Evolutionary conservation across 1,284 basidiomycete species (phyloP).

Genomic region (Taiwanofungus camphoratus): DNA sequence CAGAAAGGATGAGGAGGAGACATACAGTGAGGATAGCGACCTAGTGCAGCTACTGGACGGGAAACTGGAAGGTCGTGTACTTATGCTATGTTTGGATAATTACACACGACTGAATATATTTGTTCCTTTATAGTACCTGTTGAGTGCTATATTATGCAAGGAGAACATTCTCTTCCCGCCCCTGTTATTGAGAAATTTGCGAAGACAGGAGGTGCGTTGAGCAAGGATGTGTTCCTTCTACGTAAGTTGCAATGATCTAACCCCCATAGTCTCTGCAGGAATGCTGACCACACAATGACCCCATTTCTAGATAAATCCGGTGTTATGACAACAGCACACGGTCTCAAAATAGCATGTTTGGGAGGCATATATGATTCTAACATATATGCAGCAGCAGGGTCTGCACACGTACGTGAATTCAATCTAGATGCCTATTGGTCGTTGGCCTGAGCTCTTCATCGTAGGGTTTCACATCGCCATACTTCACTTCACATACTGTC

Average conservation of each 20-base stretch:
- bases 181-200: conserved; percentile 69
- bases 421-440: not conserved
- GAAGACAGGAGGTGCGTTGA: conserved; percentile 72
- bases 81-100: conserved; percentile 1
- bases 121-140: conserved; percentile 59
- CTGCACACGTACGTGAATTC: conserved; percentile 47
- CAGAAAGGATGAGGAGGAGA: conserved; percentile 37
- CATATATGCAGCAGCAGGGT: conserved; percentile 49
- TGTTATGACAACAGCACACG: conserved; percentile 76
- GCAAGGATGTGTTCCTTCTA: conserved; percentile 77
- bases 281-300: too few species aligned
- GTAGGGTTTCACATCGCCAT: conserved; percentile 70
- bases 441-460: conserved; percentile 2
- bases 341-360: conserved; percentile 81
- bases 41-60: conserved; percentile 58
- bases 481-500: conserved; percentile 64
- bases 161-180: conserved; percentile 67
- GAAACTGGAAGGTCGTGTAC: conserved; percentile 50
- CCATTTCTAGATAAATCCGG: conserved; percentile 68
- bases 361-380: conserved; percentile 71
- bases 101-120: conserved; percentile 9
- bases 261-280: too few species aligned
- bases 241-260: too few species aligned
- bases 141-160: conserved; percentile 91
- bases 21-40: conserved; percentile 42